Conservation (phyloP, 306 rosid species). For the cucumber (Cucumis sativus) region DNA sequence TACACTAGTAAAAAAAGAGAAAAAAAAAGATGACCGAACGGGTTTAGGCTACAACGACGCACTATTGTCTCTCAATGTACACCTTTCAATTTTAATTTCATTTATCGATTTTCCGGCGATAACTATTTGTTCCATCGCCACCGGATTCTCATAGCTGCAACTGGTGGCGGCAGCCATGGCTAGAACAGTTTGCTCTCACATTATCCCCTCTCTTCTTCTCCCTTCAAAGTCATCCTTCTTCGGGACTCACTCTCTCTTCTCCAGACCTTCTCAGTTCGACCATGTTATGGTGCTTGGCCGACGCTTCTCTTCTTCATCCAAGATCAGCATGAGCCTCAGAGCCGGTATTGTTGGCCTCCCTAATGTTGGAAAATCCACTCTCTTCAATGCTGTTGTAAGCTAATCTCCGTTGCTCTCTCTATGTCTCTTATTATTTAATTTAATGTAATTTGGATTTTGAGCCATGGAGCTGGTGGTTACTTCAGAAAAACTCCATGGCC, state of each 20-base stretch:
- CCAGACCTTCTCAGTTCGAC: constrained; percentile 19
- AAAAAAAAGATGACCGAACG: background rate
- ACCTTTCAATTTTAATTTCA: background rate
- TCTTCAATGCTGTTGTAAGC: constrained; percentile 91
- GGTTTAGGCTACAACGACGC: background rate
- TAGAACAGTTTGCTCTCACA: constrained; percentile 31
- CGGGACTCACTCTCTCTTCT: constrained; percentile 24
- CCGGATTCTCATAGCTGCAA: background rate
- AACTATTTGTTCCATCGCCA: background rate
- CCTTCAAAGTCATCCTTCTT: constrained; percentile 47
- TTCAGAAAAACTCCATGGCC: background rate
- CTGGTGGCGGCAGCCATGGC: constrained; percentile 31
- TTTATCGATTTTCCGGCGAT: background rate
- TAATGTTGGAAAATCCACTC: constrained; percentile 93
- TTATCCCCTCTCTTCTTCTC: constrained; percentile 33
- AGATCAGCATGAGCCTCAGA: constrained; percentile 82
- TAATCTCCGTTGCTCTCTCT: background rate
- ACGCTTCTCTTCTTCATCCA: constrained; percentile 50
- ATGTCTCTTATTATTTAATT: background rate
- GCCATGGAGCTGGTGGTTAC: background rate
- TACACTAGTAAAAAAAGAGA: too few relatives aligned
- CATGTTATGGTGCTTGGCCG: constrained; percentile 24
- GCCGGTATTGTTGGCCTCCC: constrained; percentile 98
- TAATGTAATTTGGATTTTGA: background rate
- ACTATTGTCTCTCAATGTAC: background rate